phyloP scores from a whole-genome alignment of 2,329 filamentous ascomycete genomes.

The Talaromyces rugulosus region DNA sequence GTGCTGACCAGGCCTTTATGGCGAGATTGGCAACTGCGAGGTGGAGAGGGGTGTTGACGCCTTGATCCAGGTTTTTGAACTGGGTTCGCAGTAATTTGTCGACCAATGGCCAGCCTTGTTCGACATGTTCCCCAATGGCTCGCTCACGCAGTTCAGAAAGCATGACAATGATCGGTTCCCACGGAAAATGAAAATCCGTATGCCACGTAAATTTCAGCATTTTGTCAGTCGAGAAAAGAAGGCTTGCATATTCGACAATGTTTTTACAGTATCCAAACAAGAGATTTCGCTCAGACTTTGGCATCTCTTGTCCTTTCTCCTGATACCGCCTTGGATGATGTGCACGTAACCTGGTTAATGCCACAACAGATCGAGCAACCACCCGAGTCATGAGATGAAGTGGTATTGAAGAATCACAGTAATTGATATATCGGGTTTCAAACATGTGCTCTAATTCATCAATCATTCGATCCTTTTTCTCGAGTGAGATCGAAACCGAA shows the following conservation, averaged over 20 bases:
- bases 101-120: constrained; percentile 44
- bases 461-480: constrained; percentile 24
- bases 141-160: constrained; percentile 40
- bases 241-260: constrained; percentile 20
- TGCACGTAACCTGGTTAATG: constrained; percentile 42
- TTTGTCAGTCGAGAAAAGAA: constrained; percentile 29
- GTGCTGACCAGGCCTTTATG: constrained; percentile 23
- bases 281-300: constrained; percentile 18
- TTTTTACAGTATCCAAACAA: constrained; percentile 36
- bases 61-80: constrained; percentile 22
- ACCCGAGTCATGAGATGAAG: constrained; percentile 43
- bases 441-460: constrained; percentile 32
- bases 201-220: constrained; percentile 45
- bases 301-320: constrained; percentile 17
- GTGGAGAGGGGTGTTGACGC: constrained; percentile 18
- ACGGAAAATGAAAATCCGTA: constrained; percentile 46
- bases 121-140: constrained; percentile 31
- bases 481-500: constrained; percentile 17
- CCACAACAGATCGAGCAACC: constrained; percentile 42
- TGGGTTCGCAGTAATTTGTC: constrained; percentile 40
- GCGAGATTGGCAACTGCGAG: constrained; percentile 23
- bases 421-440: constrained; percentile 32
- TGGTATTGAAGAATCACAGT: constrained; percentile 37
- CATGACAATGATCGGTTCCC: constrained; percentile 51
- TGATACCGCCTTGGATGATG: constrained; percentile 39